phyloP scores from a whole-genome alignment of 2,329 filamentous ascomycete species.

The Aspergillus floridensis region DNA sequence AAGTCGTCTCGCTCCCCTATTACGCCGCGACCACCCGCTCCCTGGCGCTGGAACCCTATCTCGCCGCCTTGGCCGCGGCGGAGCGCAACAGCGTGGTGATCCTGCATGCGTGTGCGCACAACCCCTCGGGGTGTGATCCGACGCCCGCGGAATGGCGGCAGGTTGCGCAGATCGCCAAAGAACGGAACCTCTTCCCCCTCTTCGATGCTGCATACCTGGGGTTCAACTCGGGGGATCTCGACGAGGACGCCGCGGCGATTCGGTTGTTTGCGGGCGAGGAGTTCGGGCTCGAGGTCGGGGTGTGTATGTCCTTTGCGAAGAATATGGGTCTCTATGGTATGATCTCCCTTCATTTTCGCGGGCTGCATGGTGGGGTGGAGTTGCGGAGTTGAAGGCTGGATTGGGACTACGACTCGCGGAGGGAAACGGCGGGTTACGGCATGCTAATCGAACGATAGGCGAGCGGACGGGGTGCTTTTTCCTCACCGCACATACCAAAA shows the following conservation, averaged over 20 bases:
- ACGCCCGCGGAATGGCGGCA: conserved; percentile 88
- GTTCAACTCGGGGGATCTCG: conserved; percentile 27
- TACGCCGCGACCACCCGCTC: conserved; percentile 17
- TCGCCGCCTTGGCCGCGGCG: conserved; percentile 44
- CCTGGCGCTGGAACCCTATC: conserved; percentile 24
- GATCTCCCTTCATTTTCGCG: too few species aligned
- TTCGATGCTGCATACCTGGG: conserved; percentile 32
- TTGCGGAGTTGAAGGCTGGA: too few species aligned
- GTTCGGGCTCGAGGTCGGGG: conserved; percentile 67
- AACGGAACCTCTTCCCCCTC: conserved; percentile 83
- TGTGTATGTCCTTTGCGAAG: conserved; percentile 60
- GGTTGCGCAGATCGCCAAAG: conserved; percentile 70
- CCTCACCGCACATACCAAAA: not conserved
- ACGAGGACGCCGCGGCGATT: conserved; percentile 28
- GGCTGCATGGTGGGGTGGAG: too few species aligned
- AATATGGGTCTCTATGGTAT: conserved; percentile 40
- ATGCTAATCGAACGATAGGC: conserved; percentile 1
- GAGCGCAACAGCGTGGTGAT: conserved; percentile 78
- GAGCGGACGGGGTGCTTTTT: conserved; percentile 15
- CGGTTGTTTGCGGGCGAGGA: conserved; percentile 44
- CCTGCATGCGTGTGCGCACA: conserved; percentile 91
- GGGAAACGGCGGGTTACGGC: not conserved
- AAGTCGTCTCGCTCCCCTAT: conserved; percentile 52
- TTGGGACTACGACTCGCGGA: not conserved
- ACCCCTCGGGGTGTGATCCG: conserved; percentile 92